These are phyloP conservation scores for Noccaea bulbosa DNA, from an alignment of 345 rosid species.

Conservation along the genomic window DNA sequence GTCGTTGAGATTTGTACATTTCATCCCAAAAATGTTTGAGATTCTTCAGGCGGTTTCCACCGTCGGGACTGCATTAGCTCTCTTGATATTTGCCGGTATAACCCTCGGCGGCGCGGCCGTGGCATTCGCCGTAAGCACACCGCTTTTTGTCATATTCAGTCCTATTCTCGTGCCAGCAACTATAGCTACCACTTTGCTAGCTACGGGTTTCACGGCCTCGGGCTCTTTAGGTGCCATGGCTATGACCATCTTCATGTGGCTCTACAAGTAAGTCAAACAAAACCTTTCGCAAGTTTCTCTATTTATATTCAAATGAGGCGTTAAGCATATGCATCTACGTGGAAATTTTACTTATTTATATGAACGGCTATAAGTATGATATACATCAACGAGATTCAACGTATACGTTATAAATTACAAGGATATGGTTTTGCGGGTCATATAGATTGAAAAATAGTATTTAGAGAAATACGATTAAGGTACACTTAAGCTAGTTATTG, in stretches of 20 bases:
- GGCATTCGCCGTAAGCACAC: conserved; percentile 62
- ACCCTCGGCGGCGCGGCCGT: conserved; percentile 63
- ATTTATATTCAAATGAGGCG: background rate
- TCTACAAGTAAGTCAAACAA: conserved; percentile 52
- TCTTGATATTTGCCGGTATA: conserved; percentile 61
- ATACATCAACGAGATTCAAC: no score
- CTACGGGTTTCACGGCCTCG: conserved; percentile 64
- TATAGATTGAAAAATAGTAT: no score
- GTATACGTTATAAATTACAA: no score
- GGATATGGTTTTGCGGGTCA: no score
- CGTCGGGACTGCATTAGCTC: conserved; percentile 59
- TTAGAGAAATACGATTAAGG: no score
- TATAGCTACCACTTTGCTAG: conserved; percentile 52
- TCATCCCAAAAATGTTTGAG: conserved; percentile 29
- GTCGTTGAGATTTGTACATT: background rate
- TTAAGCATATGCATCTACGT: background rate
- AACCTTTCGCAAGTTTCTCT: background rate
- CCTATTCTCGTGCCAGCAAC: conserved; percentile 81
- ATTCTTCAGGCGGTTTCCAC: conserved; percentile 38
- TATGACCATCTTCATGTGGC: conserved; percentile 61
- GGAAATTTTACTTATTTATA: background rate
- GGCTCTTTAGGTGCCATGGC: conserved; percentile 69
- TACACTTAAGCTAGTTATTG: no score
- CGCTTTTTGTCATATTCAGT: conserved; percentile 72
- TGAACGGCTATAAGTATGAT: background rate